Base-by-base conservation (phyloP, 495 filamentous ascomycete genomes). In the Parathielavia appendiculata region DNA sequence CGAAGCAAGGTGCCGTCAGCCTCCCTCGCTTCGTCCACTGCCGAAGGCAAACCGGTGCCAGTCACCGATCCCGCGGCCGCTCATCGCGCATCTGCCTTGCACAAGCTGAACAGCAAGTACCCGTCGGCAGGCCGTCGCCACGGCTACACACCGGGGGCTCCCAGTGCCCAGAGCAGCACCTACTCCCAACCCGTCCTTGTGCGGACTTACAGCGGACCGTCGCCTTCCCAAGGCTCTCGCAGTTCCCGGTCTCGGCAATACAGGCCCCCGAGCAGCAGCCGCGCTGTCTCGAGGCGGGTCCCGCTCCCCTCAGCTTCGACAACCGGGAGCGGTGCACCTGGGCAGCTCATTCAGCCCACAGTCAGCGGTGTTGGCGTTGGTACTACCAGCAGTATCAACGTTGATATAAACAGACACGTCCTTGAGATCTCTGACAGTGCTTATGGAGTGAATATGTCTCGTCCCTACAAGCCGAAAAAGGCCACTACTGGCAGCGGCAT, bases 101-200 rank as follows among this genome's bases (percentile, higher is more conserved):
- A 73, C 57, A 75, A 76, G 65, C 69, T 78, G 48, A 78, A 69
- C 64, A 73, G 68, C 61, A 72, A 71, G 56, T 76, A 75, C 59
- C 72, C 76, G 23, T 72, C 71, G 1, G 51, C 52, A 35, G 56
- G 56, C 35, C 64, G 63, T 17, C 67, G 73, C 48, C 73, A 71
- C 63, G 71, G 67, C 51, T 77, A 77, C 67, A 62, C 46, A 1
- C 46, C 74, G 51, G 72, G 75, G 62, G 71, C 70, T 44, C 72
- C 74, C 4, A 75, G 72, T 44, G 77, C 78, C 56, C 70, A 76
- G 58, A 79, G 72, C 65, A 78, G 68, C 51, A 79, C 77, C 54
- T 82, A 79, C 58, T 81, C 73, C 12, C 76, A 80, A 56, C 80
- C 80, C 1, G 78, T 83, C n/a, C 69, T 83, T 40, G 80, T 83